Evolutionary conservation across 1,139 yeast genomes (phyloP).

Genomic region (Groenewaldozyma sp.): DNA sequence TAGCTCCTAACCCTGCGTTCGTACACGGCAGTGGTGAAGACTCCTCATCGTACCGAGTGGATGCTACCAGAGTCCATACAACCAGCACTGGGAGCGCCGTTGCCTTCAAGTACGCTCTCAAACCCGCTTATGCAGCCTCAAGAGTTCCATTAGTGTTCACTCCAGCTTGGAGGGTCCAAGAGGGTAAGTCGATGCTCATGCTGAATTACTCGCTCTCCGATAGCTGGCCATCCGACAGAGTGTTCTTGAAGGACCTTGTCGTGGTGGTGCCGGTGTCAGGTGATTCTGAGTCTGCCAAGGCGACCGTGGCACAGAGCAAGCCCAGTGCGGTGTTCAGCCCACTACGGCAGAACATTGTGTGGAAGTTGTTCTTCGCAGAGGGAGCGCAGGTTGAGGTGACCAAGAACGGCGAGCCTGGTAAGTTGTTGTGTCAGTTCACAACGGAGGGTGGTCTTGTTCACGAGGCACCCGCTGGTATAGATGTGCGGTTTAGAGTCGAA

Average conservation of each 20-base stretch:
- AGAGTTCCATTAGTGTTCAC: conserved; percentile 54
- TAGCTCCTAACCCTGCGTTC: conserved; percentile 19
- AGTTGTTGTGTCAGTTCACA: conserved; percentile 31
- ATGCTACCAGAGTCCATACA: conserved; percentile 4
- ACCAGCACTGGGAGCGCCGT: conserved; percentile 31
- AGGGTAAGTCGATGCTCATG: conserved; percentile 76
- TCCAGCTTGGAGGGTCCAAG: conserved; percentile 86
- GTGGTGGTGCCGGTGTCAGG: conserved; percentile 44
- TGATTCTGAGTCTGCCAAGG: conserved; percentile 27
- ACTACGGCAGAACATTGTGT: conserved; percentile 75
- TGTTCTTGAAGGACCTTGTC: conserved; percentile 45
- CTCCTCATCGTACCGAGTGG: conserved; percentile 6
- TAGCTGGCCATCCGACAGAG: conserved; percentile 31
- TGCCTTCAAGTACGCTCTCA: conserved; percentile 60
- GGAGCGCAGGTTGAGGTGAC: conserved; percentile 41
- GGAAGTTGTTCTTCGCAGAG: conserved; percentile 44
- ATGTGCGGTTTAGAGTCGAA: conserved; percentile 20
- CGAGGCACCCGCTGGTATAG: conserved; percentile 26
- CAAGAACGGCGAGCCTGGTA: conserved; percentile 50
- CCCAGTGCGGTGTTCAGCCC: conserved; percentile 86
- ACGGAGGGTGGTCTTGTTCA: conserved; percentile 26
- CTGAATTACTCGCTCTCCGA: conserved; percentile 57
- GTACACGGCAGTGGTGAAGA: conserved; percentile 9
- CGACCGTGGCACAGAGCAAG: conserved; percentile 67
- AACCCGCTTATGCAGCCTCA: conserved; percentile 31